phyloP scores from a whole-genome alignment of 2,329 filamentous ascomycete species.

The Aspergillus latus region DNA sequence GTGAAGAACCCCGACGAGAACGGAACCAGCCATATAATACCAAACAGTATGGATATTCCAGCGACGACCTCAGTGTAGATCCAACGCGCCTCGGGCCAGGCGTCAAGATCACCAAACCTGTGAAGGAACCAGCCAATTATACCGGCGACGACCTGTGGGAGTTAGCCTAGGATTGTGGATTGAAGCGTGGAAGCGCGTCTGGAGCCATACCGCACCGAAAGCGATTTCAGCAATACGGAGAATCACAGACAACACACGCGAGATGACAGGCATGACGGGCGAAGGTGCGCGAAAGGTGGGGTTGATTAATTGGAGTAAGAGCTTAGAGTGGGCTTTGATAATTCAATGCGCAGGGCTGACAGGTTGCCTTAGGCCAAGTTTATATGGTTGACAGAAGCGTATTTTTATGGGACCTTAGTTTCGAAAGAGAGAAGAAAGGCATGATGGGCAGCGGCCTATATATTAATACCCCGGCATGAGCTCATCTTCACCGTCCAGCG shows the following conservation, averaged over 20 bases:
- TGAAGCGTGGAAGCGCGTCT: not conserved
- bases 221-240: slow-evolving; percentile 64
- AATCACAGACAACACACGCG: slow-evolving; percentile 56
- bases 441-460: not conserved
- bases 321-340: not conserved
- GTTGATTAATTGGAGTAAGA: not conserved
- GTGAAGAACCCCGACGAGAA: slow-evolving; percentile 66
- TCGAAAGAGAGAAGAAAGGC: not conserved
- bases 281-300: not conserved
- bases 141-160: slow-evolving; percentile 58
- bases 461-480: not conserved
- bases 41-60: slow-evolving; percentile 66
- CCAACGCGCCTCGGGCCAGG: slow-evolving; percentile 62
- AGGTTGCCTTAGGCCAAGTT: not conserved
- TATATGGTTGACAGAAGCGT: slow-evolving; percentile 1
- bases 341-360: not conserved
- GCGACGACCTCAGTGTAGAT: slow-evolving; percentile 75
- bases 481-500: not conserved
- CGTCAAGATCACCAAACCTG: slow-evolving; percentile 45
- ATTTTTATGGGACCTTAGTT: not conserved
- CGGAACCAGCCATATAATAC: slow-evolving; percentile 70
- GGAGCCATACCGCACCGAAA: slow-evolving; percentile 62
- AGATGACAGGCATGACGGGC: slow-evolving; percentile 50
- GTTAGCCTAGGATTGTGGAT: slow-evolving; percentile 15
- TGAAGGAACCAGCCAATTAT: slow-evolving; percentile 68